Base-by-base conservation (phyloP, 2,329 filamentous ascomycete species). In the Epichloe uncinata region DNA sequence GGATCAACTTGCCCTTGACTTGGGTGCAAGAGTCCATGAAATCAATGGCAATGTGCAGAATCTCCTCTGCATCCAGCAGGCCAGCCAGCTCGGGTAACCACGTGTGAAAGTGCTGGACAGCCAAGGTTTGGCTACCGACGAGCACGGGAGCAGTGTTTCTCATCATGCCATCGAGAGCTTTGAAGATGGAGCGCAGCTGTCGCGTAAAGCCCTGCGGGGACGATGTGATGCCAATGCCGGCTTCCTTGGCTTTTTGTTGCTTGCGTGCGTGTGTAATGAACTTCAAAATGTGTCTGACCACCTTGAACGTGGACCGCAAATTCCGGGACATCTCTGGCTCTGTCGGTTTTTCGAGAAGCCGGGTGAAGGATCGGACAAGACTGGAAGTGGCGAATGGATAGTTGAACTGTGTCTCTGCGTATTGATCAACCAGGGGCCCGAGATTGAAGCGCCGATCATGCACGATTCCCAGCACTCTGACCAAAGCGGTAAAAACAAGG, bases 81-180 rank as follows among this genome's bases (percentile, higher is more conserved):
- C 83, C 81, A 0, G 80, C 75, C 9, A 98, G 78, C 62, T 97
- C 91, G 0, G 93, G 91, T n/a, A 98, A 72, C 93, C 93, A 98
- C 0, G 87, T 86, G 62, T 97, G 91, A 64, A 97, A 95, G 64
- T 97, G 88, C 66, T 98, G 93, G 12, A 97, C 89, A 2, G 94
- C 82, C 46, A 98, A 72, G 0, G 93, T 97, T 68, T 98, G 95
- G 55, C 87, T 97, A 35, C 93, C 93, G 13, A 97, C 86, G 22
- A 97, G 72, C 16, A 90, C 82, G 0, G 93, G 86, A 2, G 88
- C 85, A 2, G 82, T 75, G 63, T 88, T 95, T 53, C 83, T 81
- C 87, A 98, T 96, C 68, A 98, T 79, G 15, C 78, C 75, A 66
- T 97, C 89, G 22, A 98, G 74, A 1, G 87, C 85, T 62, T 89